phyloP scores from a whole-genome alignment of 805 yeast species.

The Tetrapisispora taiwanensis region DNA sequence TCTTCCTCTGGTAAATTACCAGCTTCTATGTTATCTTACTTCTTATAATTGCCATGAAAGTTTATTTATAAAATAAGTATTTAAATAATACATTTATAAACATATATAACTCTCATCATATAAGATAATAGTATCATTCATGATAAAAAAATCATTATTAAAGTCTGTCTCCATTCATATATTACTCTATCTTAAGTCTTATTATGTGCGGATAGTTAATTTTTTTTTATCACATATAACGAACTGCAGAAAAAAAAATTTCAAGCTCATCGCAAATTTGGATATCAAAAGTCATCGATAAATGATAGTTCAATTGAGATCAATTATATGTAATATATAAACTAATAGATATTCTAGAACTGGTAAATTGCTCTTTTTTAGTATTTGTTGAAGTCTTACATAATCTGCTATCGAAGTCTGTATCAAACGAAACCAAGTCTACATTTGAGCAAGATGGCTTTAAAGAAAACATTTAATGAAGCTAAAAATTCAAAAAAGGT shows the following conservation, averaged over 20 bases:
- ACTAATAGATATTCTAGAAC: no score
- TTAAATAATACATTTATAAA: not conserved
- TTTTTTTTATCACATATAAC: not conserved
- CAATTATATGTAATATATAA: no score
- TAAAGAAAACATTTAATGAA: not conserved
- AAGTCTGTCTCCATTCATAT: no score
- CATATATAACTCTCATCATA: not conserved
- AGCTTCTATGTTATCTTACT: slow-evolving; percentile 45
- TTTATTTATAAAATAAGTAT: no score
- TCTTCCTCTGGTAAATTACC: slow-evolving; percentile 46
- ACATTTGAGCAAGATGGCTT: not conserved
- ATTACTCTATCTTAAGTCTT: no score
- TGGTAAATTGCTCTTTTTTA: no score
- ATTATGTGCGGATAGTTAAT: no score
- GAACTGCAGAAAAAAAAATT: not conserved
- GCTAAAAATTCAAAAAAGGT: not conserved
- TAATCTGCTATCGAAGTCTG: no score
- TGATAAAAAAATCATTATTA: not conserved
- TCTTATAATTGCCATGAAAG: slow-evolving; percentile 21
- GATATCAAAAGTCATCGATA: not conserved
- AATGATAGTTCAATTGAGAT: no score
- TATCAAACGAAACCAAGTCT: no score
- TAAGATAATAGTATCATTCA: not conserved
- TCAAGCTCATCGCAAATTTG: not conserved
- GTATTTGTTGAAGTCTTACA: no score